phyloP scores from a whole-genome alignment of 164 flowering plant species.

The Platanus orientalis region DNA sequence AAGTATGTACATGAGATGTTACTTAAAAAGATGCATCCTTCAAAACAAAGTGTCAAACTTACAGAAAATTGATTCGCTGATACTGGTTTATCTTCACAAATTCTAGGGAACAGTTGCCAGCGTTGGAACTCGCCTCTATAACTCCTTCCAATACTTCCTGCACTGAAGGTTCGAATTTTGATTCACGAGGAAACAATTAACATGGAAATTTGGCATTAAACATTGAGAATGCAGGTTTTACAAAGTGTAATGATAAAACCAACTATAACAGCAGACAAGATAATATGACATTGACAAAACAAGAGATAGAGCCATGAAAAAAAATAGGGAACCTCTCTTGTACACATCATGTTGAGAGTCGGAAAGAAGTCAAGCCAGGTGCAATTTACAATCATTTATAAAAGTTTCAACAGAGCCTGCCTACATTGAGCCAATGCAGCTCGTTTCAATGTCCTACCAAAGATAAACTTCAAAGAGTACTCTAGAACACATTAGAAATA shows the following conservation, averaged over 20 bases:
- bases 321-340: neutral
- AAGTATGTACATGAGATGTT: neutral
- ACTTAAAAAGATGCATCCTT: neutral
- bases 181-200: neutral
- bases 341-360: neutral
- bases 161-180: conserved; percentile 35
- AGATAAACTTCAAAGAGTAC: too few species aligned
- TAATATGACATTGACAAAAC: neutral
- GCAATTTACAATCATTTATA: neutral
- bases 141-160: conserved; percentile 97
- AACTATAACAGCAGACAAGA: neutral
- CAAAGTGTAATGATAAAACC: too few species aligned
- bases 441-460: too few species aligned
- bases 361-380: neutral
- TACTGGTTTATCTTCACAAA: conserved; percentile 74
- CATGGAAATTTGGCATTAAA: neutral
- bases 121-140: conserved; percentile 85
- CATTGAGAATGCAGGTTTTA: neutral
- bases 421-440: too few species aligned
- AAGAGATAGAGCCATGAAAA: neutral
- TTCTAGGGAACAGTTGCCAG: conserved; percentile 78
- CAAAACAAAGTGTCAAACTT: conserved; percentile 30
- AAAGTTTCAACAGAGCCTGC: neutral
- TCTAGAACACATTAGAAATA: too few species aligned
- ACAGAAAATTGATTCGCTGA: conserved; percentile 96